phyloP scores from a whole-genome alignment of 805 yeast species.

The Brettanomyces nanus region DNA sequence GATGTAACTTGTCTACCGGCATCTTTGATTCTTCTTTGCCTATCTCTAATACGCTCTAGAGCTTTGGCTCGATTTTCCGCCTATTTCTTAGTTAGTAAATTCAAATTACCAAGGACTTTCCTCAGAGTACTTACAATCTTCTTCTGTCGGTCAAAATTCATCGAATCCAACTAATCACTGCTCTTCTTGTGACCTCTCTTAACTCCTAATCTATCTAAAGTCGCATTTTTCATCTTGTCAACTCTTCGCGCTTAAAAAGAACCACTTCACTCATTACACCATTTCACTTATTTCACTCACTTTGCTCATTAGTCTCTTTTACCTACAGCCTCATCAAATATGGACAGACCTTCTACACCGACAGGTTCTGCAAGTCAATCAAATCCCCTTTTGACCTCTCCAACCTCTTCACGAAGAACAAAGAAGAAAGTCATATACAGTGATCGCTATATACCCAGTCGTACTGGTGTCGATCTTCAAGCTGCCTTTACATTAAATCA shows the following conservation, averaged over 20 bases:
- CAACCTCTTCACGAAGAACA: constrained; percentile 39
- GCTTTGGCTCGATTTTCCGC: constrained; percentile 60
- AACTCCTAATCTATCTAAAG: too few species aligned
- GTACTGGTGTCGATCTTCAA: constrained; percentile 81
- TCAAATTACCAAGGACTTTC: too few species aligned
- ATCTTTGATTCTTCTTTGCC: constrained; percentile 21
- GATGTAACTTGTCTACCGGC: not conserved
- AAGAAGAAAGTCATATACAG: constrained; percentile 48
- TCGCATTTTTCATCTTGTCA: too few species aligned
- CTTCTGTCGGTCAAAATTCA: constrained; percentile 10
- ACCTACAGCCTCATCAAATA: too few species aligned
- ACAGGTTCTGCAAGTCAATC: not conserved
- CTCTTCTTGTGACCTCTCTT: too few species aligned
- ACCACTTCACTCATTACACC: too few species aligned
- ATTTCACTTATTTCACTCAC: too few species aligned
- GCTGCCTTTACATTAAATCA: constrained; percentile 61
- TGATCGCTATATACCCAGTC: constrained; percentile 81
- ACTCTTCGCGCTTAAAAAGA: too few species aligned
- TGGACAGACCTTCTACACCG: not conserved
- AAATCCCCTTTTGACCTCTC: constrained; percentile 23
- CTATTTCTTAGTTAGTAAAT: constrained; percentile 27
- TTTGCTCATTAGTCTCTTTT: too few species aligned
- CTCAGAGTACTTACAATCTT: constrained; percentile 21
- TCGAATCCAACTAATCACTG: constrained; percentile 1
- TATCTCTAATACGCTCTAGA: constrained; percentile 44